Evolutionary conservation across 202 grass and related monocot genomes (phyloP), one percentile per base, ranked within the genome.

Genomic region (Bolboschoenoplectus hybrid): DNA sequence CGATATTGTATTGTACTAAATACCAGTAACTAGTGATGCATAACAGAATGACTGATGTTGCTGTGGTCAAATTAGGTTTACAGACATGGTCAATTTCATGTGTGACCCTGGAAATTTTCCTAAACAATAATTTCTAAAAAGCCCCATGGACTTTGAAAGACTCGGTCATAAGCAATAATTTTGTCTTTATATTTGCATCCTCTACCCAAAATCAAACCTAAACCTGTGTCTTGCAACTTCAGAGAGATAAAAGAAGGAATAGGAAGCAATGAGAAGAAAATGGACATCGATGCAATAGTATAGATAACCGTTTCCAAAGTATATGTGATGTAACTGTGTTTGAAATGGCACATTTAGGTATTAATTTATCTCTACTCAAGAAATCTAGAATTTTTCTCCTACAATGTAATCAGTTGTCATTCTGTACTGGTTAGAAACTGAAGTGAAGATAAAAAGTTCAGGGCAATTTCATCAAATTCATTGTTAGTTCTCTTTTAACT

Each of bases 191-290:
- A 12, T 2, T 43, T 7, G 11, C 5, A 7, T 47, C 11, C 20
- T 55, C 6, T 76, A 26, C 7, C 32, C 7, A 76, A 26, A 73
- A 49, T 47, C 41, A 73, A 72, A 73, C 7, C 17, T 47, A 47
- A 46, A 46, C n/a, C 16, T 12, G 1, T 75, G 11, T 10, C 26
- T 55, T 55, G 46, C 26, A 76, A 7, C 47, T 75, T 26, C 9
- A 40, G 13, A 55, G 11, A 38, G 12, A 40, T 36, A 6, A n/a
- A 57, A 56, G 14, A 14, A 57, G 10, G 6, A 17, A 77, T 35
- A 78, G 51, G 50, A 77, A 77, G 74, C 34, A 78, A 38, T 57
- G 14, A 35, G 20, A 73, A 73, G 70, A 50, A 26, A 74, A 74
- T 10, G 46, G 72, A 13, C 3, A 17, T 38, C 39, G 12, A 55